Evolutionary conservation across 1,284 basidiomycete species (phyloP).

Genomic region (Leccinum fuscescens): DNA sequence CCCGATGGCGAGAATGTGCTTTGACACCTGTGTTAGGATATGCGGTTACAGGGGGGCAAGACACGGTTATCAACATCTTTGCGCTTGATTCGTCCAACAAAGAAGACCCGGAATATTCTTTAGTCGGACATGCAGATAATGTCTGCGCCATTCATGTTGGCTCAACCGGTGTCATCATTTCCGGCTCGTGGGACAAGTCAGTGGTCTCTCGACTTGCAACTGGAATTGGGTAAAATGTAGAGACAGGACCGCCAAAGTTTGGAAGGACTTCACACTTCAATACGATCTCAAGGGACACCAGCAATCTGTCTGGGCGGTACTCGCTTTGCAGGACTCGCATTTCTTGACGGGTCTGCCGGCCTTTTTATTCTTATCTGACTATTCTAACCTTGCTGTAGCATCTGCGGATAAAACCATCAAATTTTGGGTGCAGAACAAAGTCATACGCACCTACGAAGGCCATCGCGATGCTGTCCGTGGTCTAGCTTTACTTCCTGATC

Average conservation of each 20-base stretch:
- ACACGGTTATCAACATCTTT: slow-evolving; percentile 82
- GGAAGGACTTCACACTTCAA: slow-evolving; percentile 78
- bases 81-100: slow-evolving; percentile 51
- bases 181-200: slow-evolving; percentile 97
- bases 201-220: slow-evolving; percentile 27
- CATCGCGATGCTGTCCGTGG: slow-evolving; percentile 92
- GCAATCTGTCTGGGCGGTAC: slow-evolving; percentile 93
- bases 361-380: neutral
- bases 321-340: slow-evolving; percentile 76
- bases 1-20: slow-evolving; percentile 1
- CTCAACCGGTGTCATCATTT: slow-evolving; percentile 73
- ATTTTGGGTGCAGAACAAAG: slow-evolving; percentile 79
- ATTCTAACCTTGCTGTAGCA: slow-evolving; percentile 46
- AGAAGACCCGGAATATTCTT: slow-evolving; percentile 74
- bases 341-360: slow-evolving; percentile 75
- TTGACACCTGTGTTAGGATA: slow-evolving; percentile 55
- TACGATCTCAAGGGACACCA: slow-evolving; percentile 84
- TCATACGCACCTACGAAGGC: slow-evolving; percentile 73
- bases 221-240: neutral
- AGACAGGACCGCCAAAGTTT: slow-evolving; percentile 87
- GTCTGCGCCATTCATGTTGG: slow-evolving; percentile 83
- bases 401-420: slow-evolving; percentile 96
- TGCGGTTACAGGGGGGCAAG: slow-evolving; percentile 81
- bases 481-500: slow-evolving; percentile 74
- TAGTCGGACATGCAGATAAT: slow-evolving; percentile 89